These are phyloP conservation scores for Fusarium albosuccineum DNA, from an alignment of 2,329 filamentous ascomycete species.

Conservation along the genomic window DNA sequence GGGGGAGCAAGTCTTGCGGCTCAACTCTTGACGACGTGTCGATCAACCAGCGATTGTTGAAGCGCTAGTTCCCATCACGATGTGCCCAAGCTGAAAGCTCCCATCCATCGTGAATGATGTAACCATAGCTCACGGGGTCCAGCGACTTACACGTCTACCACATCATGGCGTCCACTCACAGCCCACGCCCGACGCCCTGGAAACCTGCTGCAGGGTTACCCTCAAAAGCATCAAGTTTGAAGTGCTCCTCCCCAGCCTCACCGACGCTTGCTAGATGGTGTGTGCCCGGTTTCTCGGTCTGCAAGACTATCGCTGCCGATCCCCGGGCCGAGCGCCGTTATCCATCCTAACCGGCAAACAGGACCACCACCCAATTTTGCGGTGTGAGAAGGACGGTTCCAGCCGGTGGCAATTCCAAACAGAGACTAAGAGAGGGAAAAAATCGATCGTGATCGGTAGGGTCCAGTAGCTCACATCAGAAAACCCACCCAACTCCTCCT, in stretches of 20 bases:
- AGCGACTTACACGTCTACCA: constrained; percentile 1
- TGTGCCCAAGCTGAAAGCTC: constrained; percentile 9
- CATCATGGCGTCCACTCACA: constrained; percentile 9
- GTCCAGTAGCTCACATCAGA: constrained; percentile 27
- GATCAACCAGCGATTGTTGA: neutral
- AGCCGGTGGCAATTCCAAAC: constrained; percentile 23
- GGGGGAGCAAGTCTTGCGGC: constrained; percentile 11
- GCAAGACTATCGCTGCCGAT: constrained; percentile 25
- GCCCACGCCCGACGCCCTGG: neutral
- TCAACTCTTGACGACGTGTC: constrained; percentile 4
- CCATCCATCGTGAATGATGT: constrained; percentile 17
- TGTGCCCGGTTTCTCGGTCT: constrained; percentile 1
- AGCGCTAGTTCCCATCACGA: no score
- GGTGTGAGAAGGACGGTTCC: constrained; percentile 18
- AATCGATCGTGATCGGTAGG: constrained; percentile 34
- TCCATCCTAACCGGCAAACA: neutral
- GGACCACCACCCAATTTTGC: neutral
- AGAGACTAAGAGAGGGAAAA: neutral
- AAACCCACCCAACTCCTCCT: neutral
- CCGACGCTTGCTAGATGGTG: neutral
- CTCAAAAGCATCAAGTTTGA: neutral
- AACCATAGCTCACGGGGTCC: constrained; percentile 17
- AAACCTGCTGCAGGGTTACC: neutral
- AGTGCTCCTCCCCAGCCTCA: constrained; percentile 15
- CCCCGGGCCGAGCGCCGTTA: constrained; percentile 12